Percentiles rank a stretch among this genome's conserved stretches.
These are phyloP conservation scores for Hymenoscyphus repandus DNA, from an alignment of 2,329 filamentous ascomycete genomes.

Conservation along the genomic window DNA sequence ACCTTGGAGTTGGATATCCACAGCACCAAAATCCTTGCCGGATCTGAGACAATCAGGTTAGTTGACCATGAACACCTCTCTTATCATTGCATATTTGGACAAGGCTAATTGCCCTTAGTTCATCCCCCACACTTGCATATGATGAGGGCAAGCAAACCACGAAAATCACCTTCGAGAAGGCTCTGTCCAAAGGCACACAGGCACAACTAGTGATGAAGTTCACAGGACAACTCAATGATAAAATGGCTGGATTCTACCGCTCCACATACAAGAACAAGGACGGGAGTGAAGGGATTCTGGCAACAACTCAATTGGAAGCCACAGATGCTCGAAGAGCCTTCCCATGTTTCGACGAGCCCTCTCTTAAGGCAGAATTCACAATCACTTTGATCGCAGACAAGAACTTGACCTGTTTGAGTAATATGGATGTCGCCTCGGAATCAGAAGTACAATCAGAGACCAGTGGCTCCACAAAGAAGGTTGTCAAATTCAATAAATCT, in stretches of 20 bases:
- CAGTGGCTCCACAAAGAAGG: slow-evolving; percentile 65
- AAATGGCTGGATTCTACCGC: slow-evolving; percentile 97
- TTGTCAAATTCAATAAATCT: slow-evolving; percentile 86
- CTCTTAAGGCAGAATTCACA: slow-evolving; percentile 87
- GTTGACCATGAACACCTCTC: slow-evolving; percentile 3
- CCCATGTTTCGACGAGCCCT: slow-evolving; percentile 94
- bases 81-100: not conserved
- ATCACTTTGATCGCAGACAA: slow-evolving; percentile 89
- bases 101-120: slow-evolving; percentile 35
- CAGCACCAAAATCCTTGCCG: slow-evolving; percentile 61
- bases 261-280: slow-evolving; percentile 84
- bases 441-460: slow-evolving; percentile 62
- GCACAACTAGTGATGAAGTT: slow-evolving; percentile 75
- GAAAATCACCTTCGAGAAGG: slow-evolving; percentile 72
- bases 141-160: slow-evolving; percentile 77
- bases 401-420: slow-evolving; percentile 85
- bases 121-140: slow-evolving; percentile 64
- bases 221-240: slow-evolving; percentile 77
- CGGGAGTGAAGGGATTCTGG: slow-evolving; percentile 75
- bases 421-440: slow-evolving; percentile 89
- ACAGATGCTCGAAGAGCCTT: slow-evolving; percentile 91
- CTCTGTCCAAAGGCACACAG: slow-evolving; percentile 68
- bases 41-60: slow-evolving; percentile 47
- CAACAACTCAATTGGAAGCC: slow-evolving; percentile 93
- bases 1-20: slow-evolving; percentile 82